phyloP scores from a whole-genome alignment of 1,284 basidiomycete genomes.

The Takashimella tepidaria region DNA sequence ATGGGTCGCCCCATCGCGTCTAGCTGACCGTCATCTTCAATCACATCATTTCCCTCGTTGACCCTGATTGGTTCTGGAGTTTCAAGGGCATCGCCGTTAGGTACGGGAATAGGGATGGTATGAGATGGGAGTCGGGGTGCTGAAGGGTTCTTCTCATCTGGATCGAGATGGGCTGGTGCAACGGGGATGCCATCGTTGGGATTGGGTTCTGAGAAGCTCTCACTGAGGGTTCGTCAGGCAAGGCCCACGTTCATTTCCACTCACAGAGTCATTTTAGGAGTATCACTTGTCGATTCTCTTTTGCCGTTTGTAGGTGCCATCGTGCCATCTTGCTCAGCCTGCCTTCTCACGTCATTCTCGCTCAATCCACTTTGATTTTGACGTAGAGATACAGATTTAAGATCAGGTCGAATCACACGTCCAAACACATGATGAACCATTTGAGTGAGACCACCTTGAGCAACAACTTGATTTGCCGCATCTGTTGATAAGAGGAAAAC shows the following conservation, averaged over 20 bases:
- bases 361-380: constrained; percentile 16
- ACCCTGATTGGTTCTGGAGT: constrained; percentile 16
- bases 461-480: constrained; percentile 89
- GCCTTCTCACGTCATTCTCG: constrained; percentile 35
- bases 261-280: constrained; percentile 32
- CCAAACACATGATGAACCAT: constrained; percentile 95
- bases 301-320: not conserved
- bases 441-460: constrained; percentile 91
- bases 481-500: constrained; percentile 86
- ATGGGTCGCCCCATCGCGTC: constrained; percentile 39
- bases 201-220: constrained; percentile 43
- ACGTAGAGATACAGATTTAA: constrained; percentile 5
- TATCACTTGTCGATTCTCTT: constrained; percentile 1
- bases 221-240: constrained; percentile 4
- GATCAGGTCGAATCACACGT: constrained; percentile 50
- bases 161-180: constrained; percentile 27
- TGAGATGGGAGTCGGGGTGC: constrained; percentile 22
- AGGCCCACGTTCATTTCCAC: too few relatives aligned
- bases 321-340: constrained; percentile 2
- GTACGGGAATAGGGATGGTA: constrained; percentile 37
- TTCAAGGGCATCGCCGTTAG: constrained; percentile 39
- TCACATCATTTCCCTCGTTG: constrained; percentile 5
- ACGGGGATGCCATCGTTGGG: constrained; percentile 46
- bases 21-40: constrained; percentile 29
- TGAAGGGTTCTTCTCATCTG: constrained; percentile 8